Conservation (phyloP, 75 land plant species). For the Selaginella tamariscina region DNA sequence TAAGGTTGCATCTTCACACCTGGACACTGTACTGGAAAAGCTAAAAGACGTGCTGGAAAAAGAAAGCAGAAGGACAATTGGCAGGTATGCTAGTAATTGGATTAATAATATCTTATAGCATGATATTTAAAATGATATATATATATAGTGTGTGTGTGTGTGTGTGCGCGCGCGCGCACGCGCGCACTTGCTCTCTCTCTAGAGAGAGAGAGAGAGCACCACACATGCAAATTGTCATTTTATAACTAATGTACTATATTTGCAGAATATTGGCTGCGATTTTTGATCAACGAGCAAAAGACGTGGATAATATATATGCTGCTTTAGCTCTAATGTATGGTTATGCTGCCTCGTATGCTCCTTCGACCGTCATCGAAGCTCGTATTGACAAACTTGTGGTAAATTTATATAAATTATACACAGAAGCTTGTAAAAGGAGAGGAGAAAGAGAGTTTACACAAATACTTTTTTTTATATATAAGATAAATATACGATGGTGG, state of each 20-base stretch:
- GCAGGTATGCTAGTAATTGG: conserved; percentile 54
- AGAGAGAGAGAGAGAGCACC: no score
- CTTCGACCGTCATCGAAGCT: conserved; percentile 94
- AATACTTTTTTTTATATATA: no score
- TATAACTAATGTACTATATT: background rate
- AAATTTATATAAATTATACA: no score
- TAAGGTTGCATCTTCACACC: conserved; percentile 93
- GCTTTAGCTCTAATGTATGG: conserved; percentile 98
- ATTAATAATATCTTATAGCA: background rate
- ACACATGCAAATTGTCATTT: background rate
- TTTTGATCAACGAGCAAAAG: conserved; percentile 41
- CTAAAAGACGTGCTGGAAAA: conserved; percentile 73
- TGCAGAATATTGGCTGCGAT: conserved; percentile 58
- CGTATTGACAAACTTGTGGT: conserved; percentile 98
- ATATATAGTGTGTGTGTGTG: no score
- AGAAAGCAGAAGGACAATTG: conserved; percentile 49
- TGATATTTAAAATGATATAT: no score
- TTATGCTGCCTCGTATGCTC: conserved; percentile 96
- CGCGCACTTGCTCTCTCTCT: no score
- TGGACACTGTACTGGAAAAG: conserved; percentile 90
- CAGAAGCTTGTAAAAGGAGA: no score
- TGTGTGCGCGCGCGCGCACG: no score
- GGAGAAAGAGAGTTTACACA: no score
- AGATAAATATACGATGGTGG: no score
- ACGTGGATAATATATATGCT: conserved; percentile 94